Percentiles rank a stretch among this genome's conserved stretches.
These are phyloP conservation scores for Penicillium crustosum DNA, from an alignment of 2,329 filamentous ascomycete genomes.

Conservation along the genomic window DNA sequence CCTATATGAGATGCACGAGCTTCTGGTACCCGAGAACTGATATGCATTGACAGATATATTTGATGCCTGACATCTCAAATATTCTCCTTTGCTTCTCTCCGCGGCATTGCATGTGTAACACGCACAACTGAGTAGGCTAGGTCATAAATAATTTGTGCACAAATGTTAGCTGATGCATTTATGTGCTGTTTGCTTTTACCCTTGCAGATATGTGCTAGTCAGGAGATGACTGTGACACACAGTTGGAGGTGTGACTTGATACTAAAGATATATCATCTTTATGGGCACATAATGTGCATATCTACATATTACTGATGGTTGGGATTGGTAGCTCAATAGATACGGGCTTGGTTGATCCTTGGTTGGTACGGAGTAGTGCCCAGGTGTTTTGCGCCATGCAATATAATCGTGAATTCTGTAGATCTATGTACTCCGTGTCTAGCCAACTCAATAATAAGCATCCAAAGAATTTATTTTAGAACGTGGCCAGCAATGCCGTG, in stretches of 20 bases:
- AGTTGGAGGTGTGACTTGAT: not conserved
- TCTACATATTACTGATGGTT: not conserved
- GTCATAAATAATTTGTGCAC: not conserved
- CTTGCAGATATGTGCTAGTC: not conserved
- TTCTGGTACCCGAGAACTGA: not conserved
- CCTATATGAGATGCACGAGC: not conserved
- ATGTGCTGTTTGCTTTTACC: not conserved
- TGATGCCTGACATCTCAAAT: not conserved
- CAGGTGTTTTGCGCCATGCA: not conserved
- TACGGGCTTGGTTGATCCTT: not conserved
- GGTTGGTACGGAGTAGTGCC: not conserved
- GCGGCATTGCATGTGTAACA: not conserved
- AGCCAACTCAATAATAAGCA: too few relatives aligned
- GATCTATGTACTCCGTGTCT: not conserved
- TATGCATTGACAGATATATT: not conserved
- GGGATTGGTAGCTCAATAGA: not conserved
- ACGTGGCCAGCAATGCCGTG: not conserved
- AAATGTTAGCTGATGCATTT: not conserved
- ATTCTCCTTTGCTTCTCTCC: not conserved
- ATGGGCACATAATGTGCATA: not conserved
- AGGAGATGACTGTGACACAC: not conserved
- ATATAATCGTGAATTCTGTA: not conserved
- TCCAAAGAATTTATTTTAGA: not conserved
- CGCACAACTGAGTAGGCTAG: too few relatives aligned
- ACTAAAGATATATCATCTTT: not conserved